phyloP scores from a whole-genome alignment of 176 grass and related monocot species.

The Chloris gayana region DNA sequence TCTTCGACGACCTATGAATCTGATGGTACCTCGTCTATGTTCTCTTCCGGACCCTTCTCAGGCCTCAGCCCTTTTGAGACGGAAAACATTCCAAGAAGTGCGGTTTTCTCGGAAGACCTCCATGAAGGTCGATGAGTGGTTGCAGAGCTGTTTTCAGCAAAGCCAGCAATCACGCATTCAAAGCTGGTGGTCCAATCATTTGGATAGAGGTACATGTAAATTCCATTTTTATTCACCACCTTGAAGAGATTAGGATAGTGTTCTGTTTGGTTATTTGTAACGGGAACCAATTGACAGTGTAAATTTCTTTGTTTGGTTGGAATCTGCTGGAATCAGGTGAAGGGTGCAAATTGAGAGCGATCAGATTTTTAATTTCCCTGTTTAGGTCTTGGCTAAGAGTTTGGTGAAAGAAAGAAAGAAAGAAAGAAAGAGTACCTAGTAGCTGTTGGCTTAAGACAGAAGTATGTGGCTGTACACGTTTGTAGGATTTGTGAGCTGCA shows the following conservation, averaged over 20 bases:
- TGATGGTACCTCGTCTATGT: conserved; percentile 94
- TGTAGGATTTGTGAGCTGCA: conserved; percentile 14
- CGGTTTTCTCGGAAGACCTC: conserved; percentile 90
- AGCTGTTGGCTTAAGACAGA: neutral
- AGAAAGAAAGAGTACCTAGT: conserved; percentile 24
- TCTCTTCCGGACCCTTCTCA: conserved; percentile 95
- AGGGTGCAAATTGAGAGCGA: neutral
- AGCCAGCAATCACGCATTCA: conserved; percentile 32
- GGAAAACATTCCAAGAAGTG: conserved; percentile 71
- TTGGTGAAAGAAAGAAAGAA: no score
- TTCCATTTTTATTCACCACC: conserved; percentile 51
- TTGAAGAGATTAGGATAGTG: conserved; percentile 32
- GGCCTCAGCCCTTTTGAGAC: conserved; percentile 90
- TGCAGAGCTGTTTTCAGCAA: conserved; percentile 36
- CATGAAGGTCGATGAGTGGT: conserved; percentile 84
- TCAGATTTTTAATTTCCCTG: neutral
- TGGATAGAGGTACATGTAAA: conserved; percentile 54
- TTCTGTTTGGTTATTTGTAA: neutral
- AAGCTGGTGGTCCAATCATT: conserved; percentile 41
- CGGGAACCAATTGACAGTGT: neutral
- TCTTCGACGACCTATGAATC: conserved; percentile 75
- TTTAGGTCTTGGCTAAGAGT: no score
- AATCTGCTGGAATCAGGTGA: neutral
- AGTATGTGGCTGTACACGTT: neutral
- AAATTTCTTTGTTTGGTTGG: neutral